phyloP scores from a whole-genome alignment of 441 rosid genomes.

The Aleurites moluccanus region DNA sequence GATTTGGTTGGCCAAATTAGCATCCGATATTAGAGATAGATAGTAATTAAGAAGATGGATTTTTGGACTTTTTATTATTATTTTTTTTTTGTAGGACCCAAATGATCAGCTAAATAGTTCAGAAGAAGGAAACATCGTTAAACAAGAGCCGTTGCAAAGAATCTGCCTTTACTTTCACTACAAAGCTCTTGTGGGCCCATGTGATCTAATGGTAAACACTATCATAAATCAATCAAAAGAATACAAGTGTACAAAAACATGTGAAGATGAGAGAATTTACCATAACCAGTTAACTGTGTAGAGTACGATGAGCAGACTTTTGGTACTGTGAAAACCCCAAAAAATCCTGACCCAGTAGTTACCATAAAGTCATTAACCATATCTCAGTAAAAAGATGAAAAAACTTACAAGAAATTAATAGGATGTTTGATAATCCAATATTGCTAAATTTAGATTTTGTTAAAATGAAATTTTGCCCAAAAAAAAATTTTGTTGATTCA shows the following conservation, averaged over 20 bases:
- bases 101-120: too few species aligned
- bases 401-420: too few species aligned
- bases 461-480: too few species aligned
- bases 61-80: too few species aligned
- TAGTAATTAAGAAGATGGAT: neutral
- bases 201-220: conserved; percentile 9
- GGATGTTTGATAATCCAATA: too few species aligned
- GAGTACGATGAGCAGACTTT: conserved; percentile 77
- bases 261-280: conserved; percentile 34
- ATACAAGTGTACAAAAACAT: neutral
- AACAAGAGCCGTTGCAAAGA: neutral
- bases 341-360: conserved; percentile 52
- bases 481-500: too few species aligned
- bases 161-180: neutral
- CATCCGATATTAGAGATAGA: conserved; percentile 17
- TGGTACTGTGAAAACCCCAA: conserved; percentile 76
- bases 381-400: neutral
- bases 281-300: conserved; percentile 60
- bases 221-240: conserved; percentile 1
- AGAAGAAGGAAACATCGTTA: neutral
- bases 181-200: neutral
- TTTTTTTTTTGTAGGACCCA: neutral
- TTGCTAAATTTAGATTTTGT: too few species aligned
- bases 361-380: conserved; percentile 1
- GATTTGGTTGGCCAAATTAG: conserved; percentile 15